phyloP scores from a whole-genome alignment of 495 filamentous ascomycete genomes.

The Recurvomyces mirabilis region DNA sequence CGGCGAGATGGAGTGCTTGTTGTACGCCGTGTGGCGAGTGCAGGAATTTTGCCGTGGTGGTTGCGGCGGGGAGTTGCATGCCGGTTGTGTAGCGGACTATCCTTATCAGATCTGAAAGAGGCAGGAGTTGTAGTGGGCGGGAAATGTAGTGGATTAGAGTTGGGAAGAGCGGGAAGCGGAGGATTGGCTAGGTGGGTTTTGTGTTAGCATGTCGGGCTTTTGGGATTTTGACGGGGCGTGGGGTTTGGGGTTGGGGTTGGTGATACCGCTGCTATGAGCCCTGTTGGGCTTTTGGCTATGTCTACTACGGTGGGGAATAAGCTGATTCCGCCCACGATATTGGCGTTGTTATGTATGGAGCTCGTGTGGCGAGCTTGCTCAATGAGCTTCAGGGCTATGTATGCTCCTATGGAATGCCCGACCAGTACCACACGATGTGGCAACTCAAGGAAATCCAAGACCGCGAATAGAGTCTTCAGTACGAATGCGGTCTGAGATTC shows the following conservation, averaged over 20 bases:
- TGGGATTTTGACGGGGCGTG: constrained; percentile 44
- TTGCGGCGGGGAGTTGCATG: constrained; percentile 5
- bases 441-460: too few relatives aligned
- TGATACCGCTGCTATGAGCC: constrained; percentile 37
- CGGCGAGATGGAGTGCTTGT: neutral
- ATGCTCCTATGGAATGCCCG: constrained; percentile 31
- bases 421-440: constrained; percentile 56
- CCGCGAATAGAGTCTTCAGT: too few relatives aligned
- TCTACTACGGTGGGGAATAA: constrained; percentile 29
- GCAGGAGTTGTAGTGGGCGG: too few relatives aligned
- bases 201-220: constrained; percentile 21
- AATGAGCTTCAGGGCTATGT: constrained; percentile 26
- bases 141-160: too few relatives aligned
- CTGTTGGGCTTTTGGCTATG: constrained; percentile 23
- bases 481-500: neutral
- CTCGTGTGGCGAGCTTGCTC: constrained; percentile 5
- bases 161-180: too few relatives aligned
- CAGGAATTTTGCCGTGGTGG: neutral
- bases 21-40: neutral
- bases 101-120: too few relatives aligned
- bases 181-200: constrained; percentile 20
- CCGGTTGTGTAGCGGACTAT: too few relatives aligned
- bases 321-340: constrained; percentile 24
- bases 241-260: constrained; percentile 51
- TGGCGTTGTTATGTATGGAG: neutral